Base-by-base conservation (phyloP, 2,329 filamentous ascomycete genomes). In the Ascochyta pisi region DNA sequence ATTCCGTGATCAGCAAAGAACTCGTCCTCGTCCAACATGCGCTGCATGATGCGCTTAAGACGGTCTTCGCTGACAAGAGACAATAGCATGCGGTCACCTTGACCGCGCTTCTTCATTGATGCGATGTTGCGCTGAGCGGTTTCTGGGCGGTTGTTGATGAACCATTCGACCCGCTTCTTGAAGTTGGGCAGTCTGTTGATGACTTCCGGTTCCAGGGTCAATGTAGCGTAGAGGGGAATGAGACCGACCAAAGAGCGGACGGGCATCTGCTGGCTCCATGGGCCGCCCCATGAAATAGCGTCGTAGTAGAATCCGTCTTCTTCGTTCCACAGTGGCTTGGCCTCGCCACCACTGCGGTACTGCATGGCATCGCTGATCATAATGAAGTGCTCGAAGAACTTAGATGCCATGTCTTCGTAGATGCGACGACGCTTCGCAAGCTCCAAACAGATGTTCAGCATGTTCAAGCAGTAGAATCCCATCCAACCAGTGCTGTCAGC, bases 401-500 rank as follows among this genome's bases (percentile, higher is more conserved):
- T 98, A 46, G 92, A 96, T 1, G 94, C 93, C 80, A 98, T 88
- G 71, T 98, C 94, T 80, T 98, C 94, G 75, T 98, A 98, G 54
- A 89, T 96, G 37, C 93, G 89, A 41, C 95, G 89, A 75, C 97
- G 92, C 79, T 98, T 98, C 56, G 94, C 93, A 64, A 98, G 83
- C 78, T 98, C 95, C 12, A 98, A 84, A 13, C 93, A 89, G 70
- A 98, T 98, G 78, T 98, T 98, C 70, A 98, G 83, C 94, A 98
- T 98, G 79, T 88, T 92, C 60, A 98, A 79, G 70, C 90, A 96
- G 81, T 96, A 98, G 76, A 98, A 98, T 9, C 91, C 94, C 94
- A 98, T 98, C 94, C 94, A 98, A 29, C 94, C 94, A 9, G 94
- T 98, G 74, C 92, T 96, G 81, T 98, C 94, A 16, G 95, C 95